Evolutionary conservation across 2,329 filamentous ascomycete species (phyloP).

Genomic region (Aspergillus hiratsukae): DNA sequence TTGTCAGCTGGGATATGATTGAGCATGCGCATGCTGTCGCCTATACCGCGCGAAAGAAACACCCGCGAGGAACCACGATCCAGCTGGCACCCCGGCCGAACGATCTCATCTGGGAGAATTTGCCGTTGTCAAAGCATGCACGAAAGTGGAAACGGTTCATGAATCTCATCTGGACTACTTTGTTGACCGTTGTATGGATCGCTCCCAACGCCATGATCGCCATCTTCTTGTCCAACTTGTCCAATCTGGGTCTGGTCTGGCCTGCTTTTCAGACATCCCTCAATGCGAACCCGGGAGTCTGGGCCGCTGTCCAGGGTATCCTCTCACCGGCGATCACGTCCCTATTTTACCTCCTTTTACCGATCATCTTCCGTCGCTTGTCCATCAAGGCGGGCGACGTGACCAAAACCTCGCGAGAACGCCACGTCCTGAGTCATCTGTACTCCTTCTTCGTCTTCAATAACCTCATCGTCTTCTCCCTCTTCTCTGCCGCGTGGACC

Average conservation of each 20-base stretch:
- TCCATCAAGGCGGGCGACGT: constrained; percentile 79
- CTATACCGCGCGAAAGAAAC: constrained; percentile 74
- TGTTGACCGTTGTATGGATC: constrained; percentile 81
- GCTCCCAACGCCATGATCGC: constrained; percentile 91
- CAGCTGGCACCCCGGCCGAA: constrained; percentile 77
- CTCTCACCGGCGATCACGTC: constrained; percentile 82
- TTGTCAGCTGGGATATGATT: constrained; percentile 88
- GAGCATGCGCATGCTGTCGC: constrained; percentile 83
- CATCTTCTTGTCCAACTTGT: constrained; percentile 83
- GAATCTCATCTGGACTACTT: constrained; percentile 77
- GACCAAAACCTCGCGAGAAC: constrained; percentile 86
- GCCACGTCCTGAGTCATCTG: constrained; percentile 83
- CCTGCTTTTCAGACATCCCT: constrained; percentile 64
- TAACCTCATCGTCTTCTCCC: constrained; percentile 88
- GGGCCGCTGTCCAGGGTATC: constrained; percentile 90
- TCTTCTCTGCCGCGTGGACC: constrained; percentile 78
- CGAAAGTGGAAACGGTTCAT: constrained; percentile 69
- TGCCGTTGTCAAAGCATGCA: constrained; percentile 65
- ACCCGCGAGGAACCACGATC: constrained; percentile 72
- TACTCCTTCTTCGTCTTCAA: constrained; percentile 98
- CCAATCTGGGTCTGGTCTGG: constrained; percentile 78
- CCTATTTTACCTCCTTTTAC: constrained; percentile 78
- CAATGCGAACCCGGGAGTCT: constrained; percentile 59
- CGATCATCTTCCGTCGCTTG: constrained; percentile 84
- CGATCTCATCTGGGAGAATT: constrained; percentile 95